Conservation (phyloP, 768 basidiomycete species). For the Tricholoma matsutake region DNA sequence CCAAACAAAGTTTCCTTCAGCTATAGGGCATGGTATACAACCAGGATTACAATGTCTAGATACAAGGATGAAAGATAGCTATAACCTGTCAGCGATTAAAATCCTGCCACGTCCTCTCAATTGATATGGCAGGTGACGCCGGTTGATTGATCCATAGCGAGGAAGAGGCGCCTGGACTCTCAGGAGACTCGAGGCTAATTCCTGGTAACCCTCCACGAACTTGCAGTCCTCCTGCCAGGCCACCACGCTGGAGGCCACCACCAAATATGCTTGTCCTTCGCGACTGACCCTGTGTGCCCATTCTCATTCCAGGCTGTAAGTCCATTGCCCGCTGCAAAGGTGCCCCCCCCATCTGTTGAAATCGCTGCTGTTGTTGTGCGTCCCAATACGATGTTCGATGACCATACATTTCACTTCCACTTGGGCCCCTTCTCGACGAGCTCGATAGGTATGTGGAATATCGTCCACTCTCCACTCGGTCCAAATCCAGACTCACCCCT, state of each 20-base stretch:
- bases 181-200: background rate
- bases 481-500: slow-evolving; percentile 52
- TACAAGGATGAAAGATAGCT: slow-evolving; percentile 1
- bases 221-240: background rate
- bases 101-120: slow-evolving; percentile 39
- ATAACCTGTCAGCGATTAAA: slow-evolving; percentile 32
- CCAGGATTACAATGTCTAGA: background rate
- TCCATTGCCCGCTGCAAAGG: slow-evolving; percentile 49
- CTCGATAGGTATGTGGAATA: slow-evolving; percentile 32
- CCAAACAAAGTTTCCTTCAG: too few relatives aligned
- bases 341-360: slow-evolving; percentile 18
- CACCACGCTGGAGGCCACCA: slow-evolving; percentile 30
- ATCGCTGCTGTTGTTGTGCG: slow-evolving; percentile 29
- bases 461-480: slow-evolving; percentile 41
- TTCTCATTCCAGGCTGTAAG: slow-evolving; percentile 47
- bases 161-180: background rate
- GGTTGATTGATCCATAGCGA: slow-evolving; percentile 40
- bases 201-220: background rate
- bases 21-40: too few relatives aligned
- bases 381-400: slow-evolving; percentile 31
- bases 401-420: slow-evolving; percentile 16
- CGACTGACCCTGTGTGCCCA: slow-evolving; percentile 40
- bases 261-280: slow-evolving; percentile 63
- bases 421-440: slow-evolving; percentile 28
- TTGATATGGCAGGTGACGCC: slow-evolving; percentile 37